Percentiles rank a stretch among this genome's conserved stretches.
phyloP scores from a whole-genome alignment of 2,329 filamentous ascomycete species.

The Hymenoscyphus fructigenus region DNA sequence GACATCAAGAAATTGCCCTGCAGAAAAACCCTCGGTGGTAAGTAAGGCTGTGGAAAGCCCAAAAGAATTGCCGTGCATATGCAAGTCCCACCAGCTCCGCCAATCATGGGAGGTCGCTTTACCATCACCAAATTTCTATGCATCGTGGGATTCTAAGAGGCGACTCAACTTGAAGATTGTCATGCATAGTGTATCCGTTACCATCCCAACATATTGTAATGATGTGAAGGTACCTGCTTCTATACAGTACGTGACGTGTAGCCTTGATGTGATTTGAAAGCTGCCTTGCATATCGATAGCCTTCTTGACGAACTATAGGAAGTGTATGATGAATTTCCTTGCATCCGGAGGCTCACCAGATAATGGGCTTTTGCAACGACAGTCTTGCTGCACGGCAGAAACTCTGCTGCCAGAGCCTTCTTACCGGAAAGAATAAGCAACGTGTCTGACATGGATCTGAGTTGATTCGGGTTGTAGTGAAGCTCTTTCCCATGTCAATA shows the following conservation, averaged over 20 bases:
- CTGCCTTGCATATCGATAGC: not conserved
- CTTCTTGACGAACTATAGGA: not conserved
- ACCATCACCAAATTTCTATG: not conserved
- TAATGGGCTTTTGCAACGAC: not conserved
- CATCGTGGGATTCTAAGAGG: not conserved
- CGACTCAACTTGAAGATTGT: not conserved
- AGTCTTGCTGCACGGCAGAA: constrained; percentile 1
- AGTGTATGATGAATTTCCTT: not conserved
- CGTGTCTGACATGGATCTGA: not conserved
- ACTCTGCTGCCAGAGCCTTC: not conserved
- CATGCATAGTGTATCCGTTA: not conserved
- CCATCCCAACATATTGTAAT: not conserved
- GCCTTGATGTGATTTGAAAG: too few relatives aligned
- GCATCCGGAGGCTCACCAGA: not conserved
- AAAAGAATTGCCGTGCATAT: not conserved
- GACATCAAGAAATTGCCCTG: not conserved
- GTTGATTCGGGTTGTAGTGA: not conserved
- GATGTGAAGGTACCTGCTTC: not conserved
- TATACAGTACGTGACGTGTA: too few relatives aligned
- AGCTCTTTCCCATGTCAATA: not conserved
- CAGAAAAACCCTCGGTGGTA: not conserved
- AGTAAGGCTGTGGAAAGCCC: not conserved
- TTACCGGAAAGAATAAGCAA: not conserved
- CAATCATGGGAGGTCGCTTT: not conserved
- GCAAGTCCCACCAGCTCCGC: not conserved